Conservation (phyloP, 2,329 filamentous ascomycete genomes). For the Cordyceps farinosa region DNA sequence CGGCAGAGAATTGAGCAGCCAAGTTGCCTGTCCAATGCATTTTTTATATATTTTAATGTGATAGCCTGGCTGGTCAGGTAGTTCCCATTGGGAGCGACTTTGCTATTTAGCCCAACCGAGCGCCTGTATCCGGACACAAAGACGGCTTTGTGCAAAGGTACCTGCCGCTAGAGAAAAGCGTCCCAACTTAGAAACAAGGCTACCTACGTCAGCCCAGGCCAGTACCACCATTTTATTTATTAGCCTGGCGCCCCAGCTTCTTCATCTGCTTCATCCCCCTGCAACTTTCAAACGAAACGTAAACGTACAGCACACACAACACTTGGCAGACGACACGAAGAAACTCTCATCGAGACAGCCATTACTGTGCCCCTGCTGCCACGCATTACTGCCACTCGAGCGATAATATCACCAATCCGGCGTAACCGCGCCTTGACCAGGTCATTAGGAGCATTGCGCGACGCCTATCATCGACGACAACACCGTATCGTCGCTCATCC, state of each 20-base stretch:
- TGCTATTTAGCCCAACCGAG: no score
- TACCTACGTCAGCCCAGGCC: not conserved
- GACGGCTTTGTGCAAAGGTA: no score
- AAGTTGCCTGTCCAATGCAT: no score
- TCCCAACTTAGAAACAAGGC: not conserved
- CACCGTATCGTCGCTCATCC: not conserved
- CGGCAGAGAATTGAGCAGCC: no score
- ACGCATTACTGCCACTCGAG: not conserved
- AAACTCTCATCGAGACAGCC: not conserved
- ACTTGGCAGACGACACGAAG: not conserved
- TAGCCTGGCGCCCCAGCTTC: not conserved
- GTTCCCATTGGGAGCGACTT: no score
- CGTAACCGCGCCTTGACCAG: not conserved
- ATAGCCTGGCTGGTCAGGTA: no score
- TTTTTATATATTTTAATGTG: no score
- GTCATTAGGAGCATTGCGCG: not conserved
- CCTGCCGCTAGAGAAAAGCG: no score
- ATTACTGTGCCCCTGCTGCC: not conserved
- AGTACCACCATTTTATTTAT: not conserved
- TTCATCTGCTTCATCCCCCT: not conserved
- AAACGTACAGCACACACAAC: not conserved
- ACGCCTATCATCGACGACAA: not conserved
- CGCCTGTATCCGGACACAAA: no score
- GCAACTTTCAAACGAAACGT: constrained; percentile 1
- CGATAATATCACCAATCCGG: not conserved